These are phyloP conservation scores for Daphne laureola DNA, from an alignment of 441 rosid genomes.

Conservation along the genomic window DNA sequence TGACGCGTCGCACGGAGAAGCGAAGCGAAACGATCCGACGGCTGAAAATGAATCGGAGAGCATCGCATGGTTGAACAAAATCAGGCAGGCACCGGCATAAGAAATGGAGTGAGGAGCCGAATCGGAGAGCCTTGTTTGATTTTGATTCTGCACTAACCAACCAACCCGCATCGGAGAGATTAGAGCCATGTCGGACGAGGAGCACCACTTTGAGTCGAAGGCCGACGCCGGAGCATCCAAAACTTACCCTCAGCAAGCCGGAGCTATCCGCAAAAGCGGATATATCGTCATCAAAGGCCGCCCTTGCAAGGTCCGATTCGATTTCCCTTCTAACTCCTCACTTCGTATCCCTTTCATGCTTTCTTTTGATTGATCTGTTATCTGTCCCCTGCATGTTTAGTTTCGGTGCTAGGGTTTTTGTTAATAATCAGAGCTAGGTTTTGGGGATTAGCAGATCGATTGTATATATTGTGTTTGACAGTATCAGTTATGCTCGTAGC, in stretches of 20 bases:
- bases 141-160: no score
- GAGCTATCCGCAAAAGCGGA: constrained; percentile 58
- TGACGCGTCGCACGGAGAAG: no score
- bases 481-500: no score
- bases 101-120: background rate
- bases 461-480: background rate
- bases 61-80: constrained; percentile 8
- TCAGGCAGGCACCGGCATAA: background rate
- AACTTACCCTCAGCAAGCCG: constrained; percentile 64
- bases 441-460: background rate
- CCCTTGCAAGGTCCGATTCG: constrained; percentile 48
- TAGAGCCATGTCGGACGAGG: constrained; percentile 57
- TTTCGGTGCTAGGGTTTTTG: background rate
- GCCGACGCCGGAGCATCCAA: constrained; percentile 74
- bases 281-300: constrained; percentile 56
- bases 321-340: no score
- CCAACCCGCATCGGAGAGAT: background rate
- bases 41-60: constrained; percentile 1
- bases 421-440: background rate
- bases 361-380: background rate
- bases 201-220: constrained; percentile 66
- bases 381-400: background rate
- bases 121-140: no score
- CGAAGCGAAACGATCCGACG: constrained; percentile 7
- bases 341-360: constrained; percentile 4